Evolutionary conservation across 768 basidiomycete species (phyloP).

Genomic region (Tylopilus rubrobrunneus): DNA sequence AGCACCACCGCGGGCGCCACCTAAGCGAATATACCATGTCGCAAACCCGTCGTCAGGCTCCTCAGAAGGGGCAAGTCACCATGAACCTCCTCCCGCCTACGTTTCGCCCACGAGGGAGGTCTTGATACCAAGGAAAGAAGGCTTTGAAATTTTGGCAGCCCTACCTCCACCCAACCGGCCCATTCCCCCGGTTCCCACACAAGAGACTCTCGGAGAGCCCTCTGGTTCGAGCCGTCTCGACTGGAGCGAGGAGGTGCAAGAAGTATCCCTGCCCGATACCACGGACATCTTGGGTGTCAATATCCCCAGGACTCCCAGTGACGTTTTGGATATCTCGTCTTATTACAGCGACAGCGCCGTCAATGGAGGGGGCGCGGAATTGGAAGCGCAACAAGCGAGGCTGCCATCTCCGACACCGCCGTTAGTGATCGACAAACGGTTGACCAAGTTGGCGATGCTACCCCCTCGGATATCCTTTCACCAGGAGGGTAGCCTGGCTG

Average conservation of each 20-base stretch:
- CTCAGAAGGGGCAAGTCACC: conserved; percentile 14
- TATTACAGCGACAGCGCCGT: conserved; percentile 10
- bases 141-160: not conserved
- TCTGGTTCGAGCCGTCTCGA: conserved; percentile 2
- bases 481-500: conserved; percentile 43
- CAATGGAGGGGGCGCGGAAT: conserved; percentile 6
- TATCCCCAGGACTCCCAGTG: conserved; percentile 25
- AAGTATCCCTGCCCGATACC: not conserved
- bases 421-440: conserved; percentile 28
- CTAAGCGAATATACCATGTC: conserved; percentile 40
- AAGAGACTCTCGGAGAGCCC: conserved; percentile 1
- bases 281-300: not conserved
- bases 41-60: conserved; percentile 35
- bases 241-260: not conserved
- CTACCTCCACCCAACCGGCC: conserved; percentile 15
- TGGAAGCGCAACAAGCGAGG: conserved; percentile 6
- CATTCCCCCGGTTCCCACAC: conserved; percentile 15
- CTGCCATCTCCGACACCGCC: conserved; percentile 27
- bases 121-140: conserved; percentile 8
- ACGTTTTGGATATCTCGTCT: conserved; percentile 28
- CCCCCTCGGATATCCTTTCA: conserved; percentile 59
- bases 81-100: conserved; percentile 49
- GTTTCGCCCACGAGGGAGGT: conserved; percentile 19
- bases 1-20: conserved; percentile 31
- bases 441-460: conserved; percentile 14